Evolutionary conservation across 1,284 basidiomycete species (phyloP), one percentile per base, ranked within the genome.

Genomic region (Ustilago cynodontis): DNA sequence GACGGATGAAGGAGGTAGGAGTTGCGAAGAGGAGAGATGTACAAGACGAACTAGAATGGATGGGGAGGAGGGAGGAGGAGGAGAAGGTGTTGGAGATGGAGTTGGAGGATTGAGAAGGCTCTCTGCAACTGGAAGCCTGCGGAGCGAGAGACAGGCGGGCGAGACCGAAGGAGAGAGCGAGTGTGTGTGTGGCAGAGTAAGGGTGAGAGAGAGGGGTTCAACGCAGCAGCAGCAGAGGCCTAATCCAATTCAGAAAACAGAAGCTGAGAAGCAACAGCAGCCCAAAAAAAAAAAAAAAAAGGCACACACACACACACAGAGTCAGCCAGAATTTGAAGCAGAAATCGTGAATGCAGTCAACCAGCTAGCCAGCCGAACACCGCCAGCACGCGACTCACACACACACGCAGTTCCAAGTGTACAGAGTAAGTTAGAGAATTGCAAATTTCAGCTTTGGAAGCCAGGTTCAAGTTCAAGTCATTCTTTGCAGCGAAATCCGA

Each of bases 151-250:
- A 35, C 58, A 60, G 37, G 20, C 13, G 58, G 56, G 57, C 31
- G 31, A 33, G 56, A 51, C 39, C n/a, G n/a, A n/a, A 33, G 18
- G 53, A 33, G 33, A 28, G n/a, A n/a, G n/a, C n/a, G n/a, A n/a
- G n/a, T n/a, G n/a, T n/a, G n/a, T n/a, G n/a, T n/a, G n/a, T n/a
- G n/a, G n/a, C n/a, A n/a, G n/a, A 33, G 35, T 37, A 6, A 33
- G 35, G 35, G 14, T n/a, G 60, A 33, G 22, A 16, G 22, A 71
- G 64, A 65, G 64, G 69, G 63, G 64, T 63, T 37, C 55, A 39
- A 58, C 55, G 64, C 69, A 71, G 67, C 56, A 60, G 28, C 35
- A 37, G 35, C 35, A 37, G 8, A 37, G 35, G 35, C 35, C 35
- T 13, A 37, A 37, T 6, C 35, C n/a, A n/a, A n/a, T n/a, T n/a